phyloP scores from a whole-genome alignment of 176 grass and related monocot species.

The Carex parvula region DNA sequence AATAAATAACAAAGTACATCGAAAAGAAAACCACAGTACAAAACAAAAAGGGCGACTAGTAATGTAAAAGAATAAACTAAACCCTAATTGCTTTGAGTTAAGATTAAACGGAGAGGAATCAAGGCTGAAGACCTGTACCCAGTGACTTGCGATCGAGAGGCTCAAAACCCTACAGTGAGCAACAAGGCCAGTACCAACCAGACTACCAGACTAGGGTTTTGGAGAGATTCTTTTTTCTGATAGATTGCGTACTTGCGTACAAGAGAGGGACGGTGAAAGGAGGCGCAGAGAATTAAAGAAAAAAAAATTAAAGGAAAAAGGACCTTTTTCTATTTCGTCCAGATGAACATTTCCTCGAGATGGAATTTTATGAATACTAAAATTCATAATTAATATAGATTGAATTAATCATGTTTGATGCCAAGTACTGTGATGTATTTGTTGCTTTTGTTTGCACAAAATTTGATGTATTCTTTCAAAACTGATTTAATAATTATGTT shows the following conservation, averaged over 20 bases:
- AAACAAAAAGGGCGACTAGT: too few relatives aligned
- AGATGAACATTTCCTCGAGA: too few relatives aligned
- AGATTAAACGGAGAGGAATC: background rate
- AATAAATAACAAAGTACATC: background rate
- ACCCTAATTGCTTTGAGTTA: background rate
- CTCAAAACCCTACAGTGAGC: slow-evolving; percentile 7
- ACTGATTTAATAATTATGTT: too few relatives aligned
- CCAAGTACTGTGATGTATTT: too few relatives aligned
- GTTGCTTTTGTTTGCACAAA: too few relatives aligned
- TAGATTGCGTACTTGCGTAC: background rate
- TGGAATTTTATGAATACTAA: too few relatives aligned
- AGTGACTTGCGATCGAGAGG: background rate
- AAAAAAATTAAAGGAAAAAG: background rate
- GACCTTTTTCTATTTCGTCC: background rate
- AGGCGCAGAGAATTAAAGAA: background rate
- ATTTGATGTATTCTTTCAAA: too few relatives aligned
- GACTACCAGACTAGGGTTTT: slow-evolving; percentile 11
- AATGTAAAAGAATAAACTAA: background rate
- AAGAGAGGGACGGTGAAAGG: background rate
- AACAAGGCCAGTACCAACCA: background rate
- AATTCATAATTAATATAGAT: too few relatives aligned
- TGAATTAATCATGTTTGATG: too few relatives aligned
- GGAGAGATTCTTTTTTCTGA: background rate
- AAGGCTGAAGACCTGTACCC: background rate
- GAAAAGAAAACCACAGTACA: background rate